Percentiles rank a stretch among this genome's conserved stretches.
Conservation (phyloP, 2,329 filamentous ascomycete species). For the Penicillium sp. region DNA sequence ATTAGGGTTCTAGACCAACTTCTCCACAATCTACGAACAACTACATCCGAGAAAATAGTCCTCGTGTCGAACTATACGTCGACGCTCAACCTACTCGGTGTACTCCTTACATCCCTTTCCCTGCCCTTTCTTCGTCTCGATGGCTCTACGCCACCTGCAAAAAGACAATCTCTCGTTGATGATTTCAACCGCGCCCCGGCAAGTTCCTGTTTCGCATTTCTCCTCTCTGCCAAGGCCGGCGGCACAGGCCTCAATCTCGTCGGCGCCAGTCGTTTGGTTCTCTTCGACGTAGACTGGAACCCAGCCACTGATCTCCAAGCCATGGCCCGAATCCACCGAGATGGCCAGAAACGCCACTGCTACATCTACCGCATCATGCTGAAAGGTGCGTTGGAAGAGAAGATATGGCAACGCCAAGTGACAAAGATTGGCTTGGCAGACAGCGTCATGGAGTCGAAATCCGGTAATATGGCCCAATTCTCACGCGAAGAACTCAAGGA, state of each 20-base stretch:
- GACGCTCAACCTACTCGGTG: conserved; percentile 64
- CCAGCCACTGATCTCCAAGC: conserved; percentile 69
- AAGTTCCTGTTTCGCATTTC: conserved; percentile 61
- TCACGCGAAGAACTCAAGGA: conserved; percentile 63
- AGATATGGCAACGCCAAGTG: conserved; percentile 69
- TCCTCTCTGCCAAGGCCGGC: conserved; percentile 69
- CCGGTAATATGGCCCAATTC: conserved; percentile 54
- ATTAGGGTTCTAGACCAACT: conserved; percentile 64
- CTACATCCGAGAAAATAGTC: conserved; percentile 66
- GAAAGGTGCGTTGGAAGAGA: conserved; percentile 67
- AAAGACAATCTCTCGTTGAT: conserved; percentile 66
- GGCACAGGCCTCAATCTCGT: conserved; percentile 68
- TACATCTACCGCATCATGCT: conserved; percentile 67
- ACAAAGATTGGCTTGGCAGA: conserved; percentile 68
- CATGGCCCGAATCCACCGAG: conserved; percentile 70
- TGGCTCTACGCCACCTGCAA: conserved; percentile 60
- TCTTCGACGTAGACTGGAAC: conserved; percentile 75
- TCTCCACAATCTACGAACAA: conserved; percentile 57
- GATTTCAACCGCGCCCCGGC: conserved; percentile 61
- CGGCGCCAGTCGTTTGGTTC: conserved; percentile 64
- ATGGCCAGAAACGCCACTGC: conserved; percentile 65
- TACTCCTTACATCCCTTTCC: conserved; percentile 56
- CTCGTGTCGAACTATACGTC: conserved; percentile 74
- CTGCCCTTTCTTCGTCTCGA: conserved; percentile 66
- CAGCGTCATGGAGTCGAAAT: conserved; percentile 65